These are phyloP conservation scores for Yamadazyma atlantica DNA, from an alignment of 1,139 yeast species.

Conservation along the genomic window DNA sequence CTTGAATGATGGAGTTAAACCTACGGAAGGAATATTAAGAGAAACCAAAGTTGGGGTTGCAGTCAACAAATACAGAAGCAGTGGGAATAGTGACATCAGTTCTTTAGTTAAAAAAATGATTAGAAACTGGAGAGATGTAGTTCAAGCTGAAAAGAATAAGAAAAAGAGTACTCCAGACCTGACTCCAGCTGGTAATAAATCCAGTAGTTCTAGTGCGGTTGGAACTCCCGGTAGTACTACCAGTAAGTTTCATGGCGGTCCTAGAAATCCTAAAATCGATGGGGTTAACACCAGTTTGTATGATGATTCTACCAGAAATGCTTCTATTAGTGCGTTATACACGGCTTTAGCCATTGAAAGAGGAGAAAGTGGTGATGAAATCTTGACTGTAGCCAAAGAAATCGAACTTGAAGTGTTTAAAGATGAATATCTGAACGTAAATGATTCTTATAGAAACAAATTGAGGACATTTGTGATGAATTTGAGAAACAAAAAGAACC, in stretches of 20 bases:
- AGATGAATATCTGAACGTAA: constrained; percentile 54
- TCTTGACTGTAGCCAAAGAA: constrained; percentile 63
- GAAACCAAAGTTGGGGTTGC: constrained; percentile 98
- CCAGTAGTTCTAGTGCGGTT: constrained; percentile 4
- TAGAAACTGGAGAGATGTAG: constrained; percentile 86
- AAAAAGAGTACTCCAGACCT: constrained; percentile 25
- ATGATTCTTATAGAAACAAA: constrained; percentile 69
- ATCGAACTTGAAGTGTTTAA: constrained; percentile 73
- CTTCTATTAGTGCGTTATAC: constrained; percentile 79
- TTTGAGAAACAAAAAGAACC: constrained; percentile 85
- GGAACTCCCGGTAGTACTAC: constrained; percentile 10
- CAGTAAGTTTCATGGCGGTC: constrained; percentile 34
- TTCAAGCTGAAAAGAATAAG: constrained; percentile 67
- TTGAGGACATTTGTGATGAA: constrained; percentile 83
- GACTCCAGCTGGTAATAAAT: constrained; percentile 2
- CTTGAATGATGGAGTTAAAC: constrained; percentile 71
- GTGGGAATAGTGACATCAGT: constrained; percentile 63
- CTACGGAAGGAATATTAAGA: constrained; percentile 81
- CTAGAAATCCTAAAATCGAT: constrained; percentile 78
- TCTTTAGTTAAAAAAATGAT: constrained; percentile 79
- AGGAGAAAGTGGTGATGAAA: constrained; percentile 47
- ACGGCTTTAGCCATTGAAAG: constrained; percentile 88
- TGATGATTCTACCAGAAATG: constrained; percentile 78
- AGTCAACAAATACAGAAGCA: constrained; percentile 82
- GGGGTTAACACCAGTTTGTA: constrained; percentile 71